Percentiles rank a stretch among this genome's conserved stretches.
These are phyloP conservation scores for Hymenoscyphus occultus DNA, from an alignment of 2,329 filamentous ascomycete species.

Conservation along the genomic window DNA sequence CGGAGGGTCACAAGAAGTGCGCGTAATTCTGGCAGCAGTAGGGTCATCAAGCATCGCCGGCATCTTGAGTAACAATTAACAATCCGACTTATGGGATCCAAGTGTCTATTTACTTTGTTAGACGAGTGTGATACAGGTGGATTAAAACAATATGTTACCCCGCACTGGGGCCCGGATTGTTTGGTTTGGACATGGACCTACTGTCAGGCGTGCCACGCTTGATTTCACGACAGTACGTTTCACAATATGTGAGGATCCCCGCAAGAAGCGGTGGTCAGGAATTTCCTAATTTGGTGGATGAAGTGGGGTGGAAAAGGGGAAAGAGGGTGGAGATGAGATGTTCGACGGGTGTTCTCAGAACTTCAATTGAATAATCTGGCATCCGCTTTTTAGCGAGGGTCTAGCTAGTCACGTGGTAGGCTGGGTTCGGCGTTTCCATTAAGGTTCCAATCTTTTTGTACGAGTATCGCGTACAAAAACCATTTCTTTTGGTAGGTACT, in stretches of 20 bases:
- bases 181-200: background rate
- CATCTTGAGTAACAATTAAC: slow-evolving; percentile 40
- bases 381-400: background rate
- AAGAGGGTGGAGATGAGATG: slow-evolving; percentile 15
- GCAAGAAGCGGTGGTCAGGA: background rate
- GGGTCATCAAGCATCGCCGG: slow-evolving; percentile 62
- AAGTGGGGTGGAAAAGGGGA: slow-evolving; percentile 2
- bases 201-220: background rate
- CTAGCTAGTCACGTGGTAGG: background rate
- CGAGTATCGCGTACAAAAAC: too few relatives aligned
- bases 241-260: background rate
- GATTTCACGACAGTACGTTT: background rate
- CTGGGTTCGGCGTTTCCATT: background rate
- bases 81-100: background rate
- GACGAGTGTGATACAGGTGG: background rate
- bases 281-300: background rate
- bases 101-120: slow-evolving; percentile 12
- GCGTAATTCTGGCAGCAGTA: slow-evolving; percentile 51
- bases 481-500: too few relatives aligned
- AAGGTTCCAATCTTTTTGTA: background rate
- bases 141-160: slow-evolving; percentile 8
- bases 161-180: background rate
- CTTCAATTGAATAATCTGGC: slow-evolving; percentile 16
- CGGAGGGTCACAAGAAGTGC: slow-evolving; percentile 50
- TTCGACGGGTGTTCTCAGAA: slow-evolving; percentile 20